Conservation (phyloP, 768 basidiomycete genomes). For the Wakefieldia striispora region DNA sequence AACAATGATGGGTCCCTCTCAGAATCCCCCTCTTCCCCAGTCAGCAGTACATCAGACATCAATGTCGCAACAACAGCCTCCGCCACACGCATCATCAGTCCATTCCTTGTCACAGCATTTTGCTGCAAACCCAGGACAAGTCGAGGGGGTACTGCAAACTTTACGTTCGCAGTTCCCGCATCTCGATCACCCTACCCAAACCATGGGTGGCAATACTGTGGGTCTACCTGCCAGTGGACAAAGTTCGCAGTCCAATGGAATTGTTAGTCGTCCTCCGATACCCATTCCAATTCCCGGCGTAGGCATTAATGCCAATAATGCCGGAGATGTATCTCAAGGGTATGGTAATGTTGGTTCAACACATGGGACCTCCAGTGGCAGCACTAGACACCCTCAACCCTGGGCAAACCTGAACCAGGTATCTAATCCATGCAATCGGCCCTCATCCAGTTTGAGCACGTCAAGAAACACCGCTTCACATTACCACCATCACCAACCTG, state of each 20-base stretch:
- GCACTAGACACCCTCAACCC: background rate
- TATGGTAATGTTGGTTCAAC: slow-evolving; percentile 6
- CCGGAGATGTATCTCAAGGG: background rate
- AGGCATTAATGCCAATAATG: background rate
- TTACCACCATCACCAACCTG: background rate
- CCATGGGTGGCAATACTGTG: background rate
- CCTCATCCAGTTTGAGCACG: slow-evolving; percentile 1
- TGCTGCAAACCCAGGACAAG: background rate
- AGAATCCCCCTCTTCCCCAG: background rate
- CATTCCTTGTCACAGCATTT: background rate
- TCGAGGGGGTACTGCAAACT: slow-evolving; percentile 16
- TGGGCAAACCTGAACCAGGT: slow-evolving; percentile 4
- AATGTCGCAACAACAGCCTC: background rate
- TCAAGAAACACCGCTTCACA: slow-evolving; percentile 1
- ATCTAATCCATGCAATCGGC: background rate
- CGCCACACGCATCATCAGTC: background rate
- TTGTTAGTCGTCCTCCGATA: background rate
- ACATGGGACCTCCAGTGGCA: slow-evolving; percentile 4
- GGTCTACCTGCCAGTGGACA: background rate
- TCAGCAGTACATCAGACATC: background rate
- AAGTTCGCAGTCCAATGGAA: background rate
- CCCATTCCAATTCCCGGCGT: background rate
- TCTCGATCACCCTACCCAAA: background rate
- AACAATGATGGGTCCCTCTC: background rate
- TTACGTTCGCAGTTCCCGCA: slow-evolving; percentile 19